Percentiles rank a stretch among this genome's conserved stretches.
phyloP scores from a whole-genome alignment of 305 asterid species.

The Lippia alba region DNA sequence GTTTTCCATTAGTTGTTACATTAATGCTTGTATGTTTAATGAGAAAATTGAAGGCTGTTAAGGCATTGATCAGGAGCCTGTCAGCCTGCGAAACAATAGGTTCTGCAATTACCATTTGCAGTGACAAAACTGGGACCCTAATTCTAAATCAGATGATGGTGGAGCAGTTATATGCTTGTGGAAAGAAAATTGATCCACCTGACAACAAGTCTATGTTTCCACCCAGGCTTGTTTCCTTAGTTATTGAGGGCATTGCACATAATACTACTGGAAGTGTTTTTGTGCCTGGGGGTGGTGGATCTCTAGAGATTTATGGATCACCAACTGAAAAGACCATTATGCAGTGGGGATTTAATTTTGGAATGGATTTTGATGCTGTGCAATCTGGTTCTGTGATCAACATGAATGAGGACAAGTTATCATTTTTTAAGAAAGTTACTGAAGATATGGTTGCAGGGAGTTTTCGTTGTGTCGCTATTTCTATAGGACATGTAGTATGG shows the following conservation, averaged over 20 bases:
- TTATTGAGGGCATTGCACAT: constrained; percentile 83
- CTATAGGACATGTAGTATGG: constrained; percentile 48
- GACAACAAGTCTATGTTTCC: constrained; percentile 67
- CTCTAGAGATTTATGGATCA: constrained; percentile 82
- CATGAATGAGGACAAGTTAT: too few relatives aligned
- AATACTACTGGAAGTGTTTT: constrained; percentile 94
- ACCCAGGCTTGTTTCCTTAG: constrained; percentile 54
- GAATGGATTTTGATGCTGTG: constrained; percentile 76
- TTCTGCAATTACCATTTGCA: constrained; percentile 96
- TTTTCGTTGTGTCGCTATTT: constrained; percentile 93
- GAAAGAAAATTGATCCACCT: constrained; percentile 63
- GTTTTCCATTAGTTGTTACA: constrained; percentile 90
- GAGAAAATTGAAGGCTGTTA: constrained; percentile 99
- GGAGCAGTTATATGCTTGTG: constrained; percentile 73
- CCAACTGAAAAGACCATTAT: constrained; percentile 98
- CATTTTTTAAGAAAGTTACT: constrained; percentile 60
- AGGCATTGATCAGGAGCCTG: constrained; percentile 97
- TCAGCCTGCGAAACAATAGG: constrained; percentile 99
- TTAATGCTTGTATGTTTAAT: constrained; percentile 95
- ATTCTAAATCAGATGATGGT: constrained; percentile 97
- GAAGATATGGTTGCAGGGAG: constrained; percentile 85
- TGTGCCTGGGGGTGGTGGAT: constrained; percentile 88
- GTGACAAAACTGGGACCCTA: constrained; percentile 97
- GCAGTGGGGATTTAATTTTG: constrained; percentile 88
- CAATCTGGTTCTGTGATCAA: constrained; percentile 65